Percentiles rank a stretch among this genome's conserved stretches.
Evolutionary conservation across 2,329 filamentous ascomycete genomes (phyloP).

Genomic region (Basipetospora chlamydospora): DNA sequence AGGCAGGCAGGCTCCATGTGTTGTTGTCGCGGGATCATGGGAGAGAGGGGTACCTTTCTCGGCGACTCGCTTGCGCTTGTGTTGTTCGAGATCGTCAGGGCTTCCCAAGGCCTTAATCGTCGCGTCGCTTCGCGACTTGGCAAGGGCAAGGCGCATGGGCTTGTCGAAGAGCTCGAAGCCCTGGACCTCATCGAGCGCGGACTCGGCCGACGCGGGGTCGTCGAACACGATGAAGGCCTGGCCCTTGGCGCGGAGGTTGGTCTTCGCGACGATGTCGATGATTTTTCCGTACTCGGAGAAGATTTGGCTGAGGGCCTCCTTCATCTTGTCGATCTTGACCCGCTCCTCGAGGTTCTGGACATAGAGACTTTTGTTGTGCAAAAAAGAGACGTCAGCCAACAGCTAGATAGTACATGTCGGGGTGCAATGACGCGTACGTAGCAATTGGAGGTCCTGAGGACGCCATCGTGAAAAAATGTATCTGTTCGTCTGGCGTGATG

Average conservation of each 20-base stretch:
- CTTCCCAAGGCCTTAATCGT: slow-evolving; percentile 63
- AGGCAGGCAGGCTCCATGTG: too few relatives aligned
- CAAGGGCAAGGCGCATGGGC: slow-evolving; percentile 72
- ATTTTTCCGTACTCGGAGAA: slow-evolving; percentile 83
- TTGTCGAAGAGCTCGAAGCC: slow-evolving; percentile 91
- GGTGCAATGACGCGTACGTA: slow-evolving; percentile 65
- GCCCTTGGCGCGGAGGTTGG: slow-evolving; percentile 80
- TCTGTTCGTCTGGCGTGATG: too few relatives aligned
- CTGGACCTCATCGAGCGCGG: slow-evolving; percentile 77
- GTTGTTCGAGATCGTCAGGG: slow-evolving; percentile 69
- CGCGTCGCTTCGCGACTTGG: slow-evolving; percentile 73
- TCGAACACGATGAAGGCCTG: slow-evolving; percentile 95
- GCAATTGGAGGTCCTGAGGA: slow-evolving; percentile 35
- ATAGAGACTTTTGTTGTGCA: slow-evolving; percentile 41
- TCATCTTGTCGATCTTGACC: slow-evolving; percentile 67
- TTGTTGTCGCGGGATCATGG: too few relatives aligned
- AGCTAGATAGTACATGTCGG: slow-evolving; percentile 39
- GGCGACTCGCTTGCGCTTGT: slow-evolving; percentile 70
- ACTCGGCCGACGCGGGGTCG: slow-evolving; percentile 57
- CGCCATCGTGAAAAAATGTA: slow-evolving; percentile 23
- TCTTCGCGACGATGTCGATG: slow-evolving; percentile 75
- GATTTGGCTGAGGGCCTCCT: slow-evolving; percentile 56
- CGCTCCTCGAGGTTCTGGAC: slow-evolving; percentile 83
- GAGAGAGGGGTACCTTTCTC: slow-evolving; percentile 71
- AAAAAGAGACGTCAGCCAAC: slow-evolving; percentile 19